Evolutionary conservation across 176 grass and related monocot species (phyloP).

Genomic region (Eragrostis curvula): DNA sequence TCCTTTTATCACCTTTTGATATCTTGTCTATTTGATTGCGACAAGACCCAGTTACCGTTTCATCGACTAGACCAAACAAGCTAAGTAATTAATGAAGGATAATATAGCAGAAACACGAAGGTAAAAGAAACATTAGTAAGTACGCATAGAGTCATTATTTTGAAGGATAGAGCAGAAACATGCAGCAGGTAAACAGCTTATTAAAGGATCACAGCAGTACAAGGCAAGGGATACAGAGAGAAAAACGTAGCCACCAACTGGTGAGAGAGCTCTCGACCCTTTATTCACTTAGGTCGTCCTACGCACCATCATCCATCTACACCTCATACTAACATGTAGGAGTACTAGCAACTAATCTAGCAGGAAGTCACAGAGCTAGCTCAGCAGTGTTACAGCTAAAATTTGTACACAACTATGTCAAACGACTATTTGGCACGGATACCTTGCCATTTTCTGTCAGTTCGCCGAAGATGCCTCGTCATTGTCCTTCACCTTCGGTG

Average conservation of each 20-base stretch:
- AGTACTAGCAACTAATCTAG: constrained; percentile 7
- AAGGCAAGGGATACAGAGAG: background rate
- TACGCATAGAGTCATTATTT: too few species aligned
- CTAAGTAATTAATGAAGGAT: background rate
- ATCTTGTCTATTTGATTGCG: too few species aligned
- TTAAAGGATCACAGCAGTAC: background rate
- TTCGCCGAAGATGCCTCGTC: constrained; percentile 1
- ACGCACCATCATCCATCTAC: background rate
- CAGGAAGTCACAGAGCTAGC: constrained; percentile 1
- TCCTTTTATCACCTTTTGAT: too few species aligned
- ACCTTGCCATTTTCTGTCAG: background rate
- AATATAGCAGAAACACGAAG: too few species aligned
- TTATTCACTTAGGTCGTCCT: background rate
- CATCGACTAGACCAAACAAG: too few species aligned
- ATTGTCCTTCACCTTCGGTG: background rate
- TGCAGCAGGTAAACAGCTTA: background rate
- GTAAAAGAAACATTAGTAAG: too few species aligned
- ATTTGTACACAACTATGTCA: constrained; percentile 24
- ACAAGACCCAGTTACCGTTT: too few species aligned
- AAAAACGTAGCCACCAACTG: background rate
- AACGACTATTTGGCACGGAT: background rate
- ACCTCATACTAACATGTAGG: background rate
- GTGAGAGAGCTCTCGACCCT: background rate
- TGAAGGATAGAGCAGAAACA: background rate
- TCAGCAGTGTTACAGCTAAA: constrained; percentile 7